Evolutionary conservation across 2,329 filamentous ascomycete species (phyloP).

Genomic region (Colletotrichum navitas): DNA sequence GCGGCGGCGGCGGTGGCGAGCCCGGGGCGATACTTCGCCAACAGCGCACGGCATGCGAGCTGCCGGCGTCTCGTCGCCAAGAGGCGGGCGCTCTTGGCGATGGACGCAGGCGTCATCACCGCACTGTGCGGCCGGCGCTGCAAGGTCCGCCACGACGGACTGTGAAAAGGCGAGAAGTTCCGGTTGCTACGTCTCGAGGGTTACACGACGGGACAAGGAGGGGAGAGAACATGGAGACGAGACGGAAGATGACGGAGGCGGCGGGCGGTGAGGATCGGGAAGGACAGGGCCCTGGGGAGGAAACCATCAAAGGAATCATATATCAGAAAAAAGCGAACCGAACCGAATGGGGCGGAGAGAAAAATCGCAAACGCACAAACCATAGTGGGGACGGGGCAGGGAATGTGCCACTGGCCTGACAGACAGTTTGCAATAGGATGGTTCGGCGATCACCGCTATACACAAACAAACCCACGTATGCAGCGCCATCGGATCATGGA

Average conservation of each 20-base stretch:
- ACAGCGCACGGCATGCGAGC: conserved; percentile 17
- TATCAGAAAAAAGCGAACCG: background rate
- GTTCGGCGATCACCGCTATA: background rate
- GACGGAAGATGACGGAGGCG: conserved; percentile 15
- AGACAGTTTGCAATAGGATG: background rate
- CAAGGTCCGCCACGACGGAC: background rate
- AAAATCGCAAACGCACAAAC: background rate
- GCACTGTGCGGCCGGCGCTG: conserved; percentile 8
- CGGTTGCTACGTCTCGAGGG: background rate
- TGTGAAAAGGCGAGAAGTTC: background rate
- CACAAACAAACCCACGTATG: background rate
- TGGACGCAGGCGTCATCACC: conserved; percentile 32
- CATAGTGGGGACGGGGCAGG: conserved; percentile 3
- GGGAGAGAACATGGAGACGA: background rate
- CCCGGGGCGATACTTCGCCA: background rate
- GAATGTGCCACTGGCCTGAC: conserved; percentile 26
- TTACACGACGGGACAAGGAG: background rate
- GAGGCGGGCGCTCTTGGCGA: conserved; percentile 31
- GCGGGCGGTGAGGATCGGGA: conserved; percentile 17
- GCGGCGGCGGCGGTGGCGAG: conserved; percentile 10
- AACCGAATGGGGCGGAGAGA: background rate
- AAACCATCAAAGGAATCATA: background rate
- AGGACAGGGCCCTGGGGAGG: background rate
- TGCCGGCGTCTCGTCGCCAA: conserved; percentile 25
- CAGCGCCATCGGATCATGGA: conserved; percentile 4